phyloP scores from a whole-genome alignment of 495 filamentous ascomycete genomes.

The Penicillium cataractarum region DNA sequence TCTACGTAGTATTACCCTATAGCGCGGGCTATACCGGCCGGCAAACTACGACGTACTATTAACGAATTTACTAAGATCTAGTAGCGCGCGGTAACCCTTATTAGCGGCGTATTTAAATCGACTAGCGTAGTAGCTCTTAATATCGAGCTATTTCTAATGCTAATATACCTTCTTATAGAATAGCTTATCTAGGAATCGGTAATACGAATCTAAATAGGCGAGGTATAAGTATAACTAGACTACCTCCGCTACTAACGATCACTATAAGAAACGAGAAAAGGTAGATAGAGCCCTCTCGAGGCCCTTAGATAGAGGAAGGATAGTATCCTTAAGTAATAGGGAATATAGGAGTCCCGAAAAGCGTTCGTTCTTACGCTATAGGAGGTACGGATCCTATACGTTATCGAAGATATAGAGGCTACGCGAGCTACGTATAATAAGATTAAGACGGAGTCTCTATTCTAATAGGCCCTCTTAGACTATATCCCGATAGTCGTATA shows the following conservation, averaged over 20 bases:
- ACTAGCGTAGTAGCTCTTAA: not conserved
- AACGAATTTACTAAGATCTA: conserved; percentile 13
- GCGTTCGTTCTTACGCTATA: not conserved
- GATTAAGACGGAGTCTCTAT: not conserved
- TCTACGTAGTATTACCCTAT: conserved; percentile 14
- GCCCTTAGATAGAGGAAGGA: not conserved
- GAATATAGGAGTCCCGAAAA: not conserved
- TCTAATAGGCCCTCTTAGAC: not conserved
- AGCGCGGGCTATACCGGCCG: not conserved
- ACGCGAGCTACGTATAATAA: not conserved
- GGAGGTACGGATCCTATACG: not conserved
- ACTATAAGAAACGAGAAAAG: not conserved
- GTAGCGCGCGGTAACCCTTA: conserved; percentile 11
- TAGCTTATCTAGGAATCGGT: not conserved
- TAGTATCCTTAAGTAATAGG: not conserved
- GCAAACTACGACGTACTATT: not conserved
- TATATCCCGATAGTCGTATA: not conserved
- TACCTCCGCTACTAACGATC: not conserved
- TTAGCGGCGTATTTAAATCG: conserved; percentile 9
- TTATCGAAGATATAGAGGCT: not conserved
- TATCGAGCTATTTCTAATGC: not conserved
- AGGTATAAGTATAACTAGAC: not conserved
- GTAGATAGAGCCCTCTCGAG: not conserved
- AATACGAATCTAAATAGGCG: not conserved
- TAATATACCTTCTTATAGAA: not conserved